These are phyloP conservation scores for Fusarium luffae DNA, from an alignment of 2,329 filamentous ascomycete genomes.

Conservation along the genomic window DNA sequence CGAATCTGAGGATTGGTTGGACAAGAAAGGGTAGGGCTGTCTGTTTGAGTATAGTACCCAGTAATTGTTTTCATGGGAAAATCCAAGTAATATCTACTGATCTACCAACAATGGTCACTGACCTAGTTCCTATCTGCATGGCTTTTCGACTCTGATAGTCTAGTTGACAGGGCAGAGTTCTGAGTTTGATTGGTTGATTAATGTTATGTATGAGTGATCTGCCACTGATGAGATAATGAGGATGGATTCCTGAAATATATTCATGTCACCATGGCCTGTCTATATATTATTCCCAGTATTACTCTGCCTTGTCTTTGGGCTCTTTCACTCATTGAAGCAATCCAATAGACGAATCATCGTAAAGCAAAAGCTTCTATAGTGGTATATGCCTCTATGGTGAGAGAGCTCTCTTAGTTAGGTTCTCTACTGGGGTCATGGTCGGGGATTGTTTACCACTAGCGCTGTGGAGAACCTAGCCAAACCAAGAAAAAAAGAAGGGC, in stretches of 20 bases:
- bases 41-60: background rate
- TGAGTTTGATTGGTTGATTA: slow-evolving; percentile 1
- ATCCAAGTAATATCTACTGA: background rate
- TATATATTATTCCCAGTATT: background rate
- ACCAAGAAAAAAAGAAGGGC: slow-evolving; percentile 2
- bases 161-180: background rate
- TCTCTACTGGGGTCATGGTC: background rate
- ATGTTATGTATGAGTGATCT: background rate
- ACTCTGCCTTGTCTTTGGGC: background rate
- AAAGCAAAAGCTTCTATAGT: background rate
- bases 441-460: slow-evolving; percentile 3
- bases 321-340: background rate
- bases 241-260: background rate
- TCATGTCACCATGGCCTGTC: background rate
- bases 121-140: background rate
- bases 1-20: slow-evolving; percentile 6
- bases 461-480: slow-evolving; percentile 3
- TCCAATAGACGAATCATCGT: background rate
- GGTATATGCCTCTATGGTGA: background rate
- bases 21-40: background rate
- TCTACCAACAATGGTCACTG: background rate
- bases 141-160: background rate
- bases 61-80: background rate
- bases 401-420: background rate
- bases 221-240: background rate